phyloP scores from a whole-genome alignment of 768 basidiomycete genomes.

The Chiua virens region DNA sequence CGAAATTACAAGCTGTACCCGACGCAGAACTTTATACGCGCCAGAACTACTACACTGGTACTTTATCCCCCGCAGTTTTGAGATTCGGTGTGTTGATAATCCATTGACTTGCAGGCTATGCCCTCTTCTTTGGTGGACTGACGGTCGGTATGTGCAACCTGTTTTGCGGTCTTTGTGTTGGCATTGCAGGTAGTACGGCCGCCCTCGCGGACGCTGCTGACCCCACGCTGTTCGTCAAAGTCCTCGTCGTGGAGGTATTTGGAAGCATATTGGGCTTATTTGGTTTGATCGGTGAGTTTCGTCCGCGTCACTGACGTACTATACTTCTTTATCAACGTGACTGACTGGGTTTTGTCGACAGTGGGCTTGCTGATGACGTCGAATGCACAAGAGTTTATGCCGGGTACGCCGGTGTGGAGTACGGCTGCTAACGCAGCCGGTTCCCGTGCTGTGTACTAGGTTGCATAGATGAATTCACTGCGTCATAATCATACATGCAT shows the following conservation, averaged over 20 bases:
- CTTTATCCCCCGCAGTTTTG: background rate
- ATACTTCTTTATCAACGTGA: background rate
- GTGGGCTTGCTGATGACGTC: constrained; percentile 83
- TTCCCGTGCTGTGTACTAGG: constrained; percentile 36
- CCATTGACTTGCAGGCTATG: constrained; percentile 55
- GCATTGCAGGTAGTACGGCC: constrained; percentile 93
- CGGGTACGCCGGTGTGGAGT: constrained; percentile 32
- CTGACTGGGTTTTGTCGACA: constrained; percentile 26
- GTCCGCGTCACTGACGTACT: background rate
- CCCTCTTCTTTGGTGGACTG: constrained; percentile 96
- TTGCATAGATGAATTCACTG: background rate
- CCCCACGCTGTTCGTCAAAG: constrained; percentile 92
- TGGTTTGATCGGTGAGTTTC: constrained; percentile 80
- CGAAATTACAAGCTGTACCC: constrained; percentile 65
- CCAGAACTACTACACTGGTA: constrained; percentile 92
- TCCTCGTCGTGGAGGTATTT: constrained; percentile 94
- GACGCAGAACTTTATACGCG: constrained; percentile 75
- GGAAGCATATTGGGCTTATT: constrained; percentile 90
- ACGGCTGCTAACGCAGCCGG: constrained; percentile 29
- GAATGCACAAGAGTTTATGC: constrained; percentile 57
- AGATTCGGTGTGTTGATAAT: background rate
- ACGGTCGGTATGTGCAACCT: constrained; percentile 95
- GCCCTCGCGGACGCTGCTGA: constrained; percentile 95
- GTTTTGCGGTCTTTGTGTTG: constrained; percentile 91
- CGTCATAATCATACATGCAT: too few relatives aligned